Base-by-base conservation (phyloP, 1,284 basidiomycete genomes). In the Malassezia restricta region DNA sequence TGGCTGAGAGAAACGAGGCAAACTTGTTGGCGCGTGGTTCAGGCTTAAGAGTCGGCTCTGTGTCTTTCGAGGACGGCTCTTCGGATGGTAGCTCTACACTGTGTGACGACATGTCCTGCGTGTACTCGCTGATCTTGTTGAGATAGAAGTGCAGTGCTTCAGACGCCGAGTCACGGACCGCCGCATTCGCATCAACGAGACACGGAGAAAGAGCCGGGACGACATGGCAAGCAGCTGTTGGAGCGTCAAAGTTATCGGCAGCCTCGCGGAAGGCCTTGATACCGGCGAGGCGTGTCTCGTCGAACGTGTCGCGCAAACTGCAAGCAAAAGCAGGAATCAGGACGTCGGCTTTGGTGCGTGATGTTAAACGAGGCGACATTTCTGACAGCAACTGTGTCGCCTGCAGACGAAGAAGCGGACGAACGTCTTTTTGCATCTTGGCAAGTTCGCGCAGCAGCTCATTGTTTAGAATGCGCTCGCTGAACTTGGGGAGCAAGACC, bases 251-350 rank as follows among this genome's bases (percentile, higher is more conserved):
- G 57, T 84, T 86, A 30, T 95, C 91, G 14, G 84, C 82, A 0
- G 88, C 91, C 1, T 92, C 90, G 83, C 91, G 92, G 63, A 96
- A 82, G 12, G 90, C 87, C 87, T 92, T 90, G 40, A 98, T 75
- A 0, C 88, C 94, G 0, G 92, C 92, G 0, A 95, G 88, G 29
- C 94, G 80, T 1, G 89, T 85, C 70, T 94, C 92, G 0, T 91
- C 83, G 70, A 96, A 98, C 0, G 82, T 75, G 72, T 98, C 94
- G 67, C 90, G 90, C 43, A 98, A 74, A 8, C 87, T 86, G 49
- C 89, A 81, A 1, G 85, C 80, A 72, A 98, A 98, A 1, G 94
- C 94, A 1, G 92, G 89, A 0, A 96, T 86, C 1, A 99, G 81
- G 8, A 99, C 89, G 69, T 95, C 96, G 3, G 43, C 41, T 71